Base-by-base conservation (phyloP, 768 basidiomycete genomes). In the Pleurotus citrinopileatus region DNA sequence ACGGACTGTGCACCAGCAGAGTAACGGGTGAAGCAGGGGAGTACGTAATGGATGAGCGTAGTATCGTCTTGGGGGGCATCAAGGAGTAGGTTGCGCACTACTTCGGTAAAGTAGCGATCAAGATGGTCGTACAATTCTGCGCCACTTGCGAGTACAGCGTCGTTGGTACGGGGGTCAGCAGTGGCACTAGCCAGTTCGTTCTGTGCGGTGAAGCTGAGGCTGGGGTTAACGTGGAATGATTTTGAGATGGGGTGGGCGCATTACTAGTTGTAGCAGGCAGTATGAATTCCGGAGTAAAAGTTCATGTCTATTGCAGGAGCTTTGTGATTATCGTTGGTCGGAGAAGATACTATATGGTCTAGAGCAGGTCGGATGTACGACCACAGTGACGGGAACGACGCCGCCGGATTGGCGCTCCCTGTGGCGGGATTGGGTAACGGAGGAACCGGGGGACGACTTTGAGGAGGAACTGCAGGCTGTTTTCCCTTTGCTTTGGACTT, bases 251-350 rank as follows among this genome's bases (percentile, higher is more conserved):
- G 28, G 43, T 48, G 42, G 38, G 59, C 55, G 56, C 73, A 75
- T 72, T 74, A 84, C 80, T 89, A 90, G 72, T 89, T 88, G 74
- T 91, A 90, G 53, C 83, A 83, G n/a, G 87, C 86, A 17, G 88
- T 87, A 67, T 90, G 87, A 36, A 90, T 84, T 55, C 87, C 86
- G 65, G 86, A 82, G 63, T 89, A 87, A 59, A 87, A 86, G 23
- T 71, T 77, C 53, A 86, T 77, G 59, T 89, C 88, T 60, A 90
- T 82, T 10, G 84, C 72, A 29, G 89, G 88, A 4, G 86, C 82
- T 64, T 86, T 88, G 58, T 73, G 68, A 47, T 73, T 59, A 58
- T 77, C 73, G 63, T 85, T 83, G 26, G 81, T 79, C 25, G 86
- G 78, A n/a, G 80, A 80, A 59, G 84, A 84, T 55, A 90, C 73